Percentiles rank a stretch among this genome's conserved stretches.
These are phyloP conservation scores for Talaromyces trachyspermus DNA, from an alignment of 495 filamentous ascomycete genomes.

Conservation along the genomic window DNA sequence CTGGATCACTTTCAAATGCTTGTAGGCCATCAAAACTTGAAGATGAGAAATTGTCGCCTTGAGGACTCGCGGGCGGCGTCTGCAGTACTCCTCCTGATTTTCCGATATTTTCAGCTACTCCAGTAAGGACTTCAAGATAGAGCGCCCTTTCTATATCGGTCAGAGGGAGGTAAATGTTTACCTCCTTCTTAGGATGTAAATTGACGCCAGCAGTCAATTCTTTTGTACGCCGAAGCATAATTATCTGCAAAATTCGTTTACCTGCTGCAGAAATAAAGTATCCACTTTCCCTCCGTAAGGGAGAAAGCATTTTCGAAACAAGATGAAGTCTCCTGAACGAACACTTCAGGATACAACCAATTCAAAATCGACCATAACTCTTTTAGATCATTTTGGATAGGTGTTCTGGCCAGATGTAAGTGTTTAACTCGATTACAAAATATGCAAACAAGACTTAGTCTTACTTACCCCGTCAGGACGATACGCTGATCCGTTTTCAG, in stretches of 20 bases:
- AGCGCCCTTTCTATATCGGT: constrained; percentile 55
- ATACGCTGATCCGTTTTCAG: constrained; percentile 50
- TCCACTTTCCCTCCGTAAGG: constrained; percentile 47
- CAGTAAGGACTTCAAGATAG: constrained; percentile 55
- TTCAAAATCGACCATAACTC: constrained; percentile 58
- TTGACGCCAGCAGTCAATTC: constrained; percentile 50
- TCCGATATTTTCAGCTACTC: too few relatives aligned
- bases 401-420: constrained; percentile 30
- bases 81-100: constrained; percentile 7
- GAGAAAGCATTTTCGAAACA: constrained; percentile 54
- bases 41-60: background rate
- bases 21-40: background rate
- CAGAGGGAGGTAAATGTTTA: constrained; percentile 53
- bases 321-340: constrained; percentile 40
- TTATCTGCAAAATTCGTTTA: constrained; percentile 47
- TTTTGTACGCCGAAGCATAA: constrained; percentile 61
- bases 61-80: background rate
- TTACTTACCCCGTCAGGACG: constrained; percentile 46
- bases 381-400: constrained; percentile 56
- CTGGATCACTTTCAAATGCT: background rate
- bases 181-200: constrained; percentile 53
- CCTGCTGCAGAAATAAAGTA: constrained; percentile 43
- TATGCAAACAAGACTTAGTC: background rate
- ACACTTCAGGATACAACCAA: constrained; percentile 59
- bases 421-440: background rate